These are phyloP conservation scores for Meyerozyma carpophila DNA, from an alignment of 1,139 yeast species.

Conservation along the genomic window DNA sequence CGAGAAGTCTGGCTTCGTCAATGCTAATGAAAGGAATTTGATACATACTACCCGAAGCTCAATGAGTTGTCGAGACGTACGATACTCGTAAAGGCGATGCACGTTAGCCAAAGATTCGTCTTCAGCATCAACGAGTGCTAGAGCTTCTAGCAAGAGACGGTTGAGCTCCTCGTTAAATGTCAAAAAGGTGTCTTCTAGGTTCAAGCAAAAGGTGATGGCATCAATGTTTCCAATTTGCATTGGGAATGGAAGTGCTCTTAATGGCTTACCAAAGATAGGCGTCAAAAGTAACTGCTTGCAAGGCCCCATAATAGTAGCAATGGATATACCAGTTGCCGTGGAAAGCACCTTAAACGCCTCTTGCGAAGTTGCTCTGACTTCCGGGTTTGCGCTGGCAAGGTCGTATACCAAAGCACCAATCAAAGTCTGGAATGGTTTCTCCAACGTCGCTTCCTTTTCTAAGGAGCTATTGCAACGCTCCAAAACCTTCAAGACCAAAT, in stretches of 20 bases:
- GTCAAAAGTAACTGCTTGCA: conserved; percentile 78
- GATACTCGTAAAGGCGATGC: conserved; percentile 76
- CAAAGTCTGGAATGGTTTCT: conserved; percentile 77
- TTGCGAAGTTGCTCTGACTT: conserved; percentile 80
- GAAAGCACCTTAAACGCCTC: conserved; percentile 64
- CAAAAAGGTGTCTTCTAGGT: conserved; percentile 73
- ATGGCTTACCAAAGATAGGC: conserved; percentile 94
- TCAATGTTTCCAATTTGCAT: conserved; percentile 99
- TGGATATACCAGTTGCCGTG: conserved; percentile 61
- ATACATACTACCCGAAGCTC: conserved; percentile 89
- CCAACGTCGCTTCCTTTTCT: conserved; percentile 53
- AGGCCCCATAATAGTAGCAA: conserved; percentile 73
- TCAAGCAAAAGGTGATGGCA: conserved; percentile 86
- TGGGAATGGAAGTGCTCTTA: conserved; percentile 94
- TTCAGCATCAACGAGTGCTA: conserved; percentile 95
- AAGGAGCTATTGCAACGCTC: conserved; percentile 59
- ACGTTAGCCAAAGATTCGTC: conserved; percentile 91
- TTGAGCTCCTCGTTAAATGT: conserved; percentile 86
- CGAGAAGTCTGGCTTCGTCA: conserved; percentile 75
- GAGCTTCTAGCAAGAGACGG: conserved; percentile 79
- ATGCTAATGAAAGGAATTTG: conserved; percentile 71
- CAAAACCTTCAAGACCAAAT: conserved; percentile 58
- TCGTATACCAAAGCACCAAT: conserved; percentile 88
- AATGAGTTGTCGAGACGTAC: conserved; percentile 82
- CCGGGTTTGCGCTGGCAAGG: conserved; percentile 79